Conservation (phyloP, 495 filamentous ascomycete species). For the Penicillium chermesinum region DNA sequence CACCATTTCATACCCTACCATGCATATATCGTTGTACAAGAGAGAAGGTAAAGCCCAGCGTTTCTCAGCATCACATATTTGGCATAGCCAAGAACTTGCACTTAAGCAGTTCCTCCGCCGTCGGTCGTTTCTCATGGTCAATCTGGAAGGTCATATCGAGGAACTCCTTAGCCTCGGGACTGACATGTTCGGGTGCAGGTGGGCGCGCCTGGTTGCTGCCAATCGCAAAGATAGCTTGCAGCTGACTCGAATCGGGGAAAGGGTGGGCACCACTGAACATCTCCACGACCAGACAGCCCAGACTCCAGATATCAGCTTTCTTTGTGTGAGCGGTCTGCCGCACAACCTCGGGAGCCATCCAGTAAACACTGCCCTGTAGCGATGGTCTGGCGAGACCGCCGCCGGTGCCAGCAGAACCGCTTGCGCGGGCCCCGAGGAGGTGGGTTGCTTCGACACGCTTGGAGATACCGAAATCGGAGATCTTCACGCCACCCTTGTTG, state of each 20-base stretch:
- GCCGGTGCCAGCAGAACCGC: constrained; percentile 28
- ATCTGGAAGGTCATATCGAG: constrained; percentile 88
- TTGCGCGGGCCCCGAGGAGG: constrained; percentile 52
- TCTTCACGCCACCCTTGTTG: constrained; percentile 98
- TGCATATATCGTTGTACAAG: constrained; percentile 17
- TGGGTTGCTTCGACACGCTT: constrained; percentile 88
- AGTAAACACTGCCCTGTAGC: constrained; percentile 95
- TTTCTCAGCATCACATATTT: constrained; percentile 7
- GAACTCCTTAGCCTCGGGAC: constrained; percentile 80
- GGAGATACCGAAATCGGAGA: constrained; percentile 98
- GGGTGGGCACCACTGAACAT: constrained; percentile 98
- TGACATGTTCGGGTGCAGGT: constrained; percentile 82
- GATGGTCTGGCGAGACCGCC: constrained; percentile 81
- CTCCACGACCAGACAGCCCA: constrained; percentile 94
- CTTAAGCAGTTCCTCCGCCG: constrained; percentile 80
- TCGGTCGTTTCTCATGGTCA: constrained; percentile 86
- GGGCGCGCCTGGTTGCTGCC: constrained; percentile 81
- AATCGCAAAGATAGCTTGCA: constrained; percentile 99
- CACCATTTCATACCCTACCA: constrained; percentile 1
- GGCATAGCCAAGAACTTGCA: constrained; percentile 71
- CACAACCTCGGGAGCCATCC: constrained; percentile 99
- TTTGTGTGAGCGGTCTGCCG: constrained; percentile 96
- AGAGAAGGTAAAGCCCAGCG: constrained; percentile 1
- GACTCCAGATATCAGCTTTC: constrained; percentile 99
- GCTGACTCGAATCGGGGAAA: constrained; percentile 93